Evolutionary conservation across 306 rosid species (phyloP).

Genomic region (Fragaria ananassa): DNA sequence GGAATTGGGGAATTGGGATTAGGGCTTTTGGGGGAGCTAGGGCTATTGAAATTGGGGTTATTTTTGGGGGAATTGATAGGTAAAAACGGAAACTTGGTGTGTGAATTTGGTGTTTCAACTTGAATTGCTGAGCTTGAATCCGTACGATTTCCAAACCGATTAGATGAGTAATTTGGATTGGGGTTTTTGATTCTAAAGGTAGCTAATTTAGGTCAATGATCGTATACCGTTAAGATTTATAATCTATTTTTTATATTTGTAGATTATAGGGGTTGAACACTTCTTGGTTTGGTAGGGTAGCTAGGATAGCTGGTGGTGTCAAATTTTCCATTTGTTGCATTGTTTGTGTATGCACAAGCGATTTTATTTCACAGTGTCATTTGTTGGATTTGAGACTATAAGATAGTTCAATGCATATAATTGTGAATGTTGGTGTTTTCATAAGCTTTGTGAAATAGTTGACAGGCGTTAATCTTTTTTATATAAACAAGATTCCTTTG

Average conservation of each 20-base stretch:
- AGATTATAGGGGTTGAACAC: background rate
- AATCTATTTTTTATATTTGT: background rate
- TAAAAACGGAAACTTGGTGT: background rate
- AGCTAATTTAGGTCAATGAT: background rate
- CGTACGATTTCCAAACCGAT: background rate
- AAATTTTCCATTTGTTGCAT: background rate
- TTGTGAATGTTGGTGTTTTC: constrained; percentile 3
- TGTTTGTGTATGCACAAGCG: background rate
- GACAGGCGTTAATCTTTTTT: background rate
- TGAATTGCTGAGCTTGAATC: background rate
- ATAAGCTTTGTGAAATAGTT: background rate
- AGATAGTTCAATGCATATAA: background rate
- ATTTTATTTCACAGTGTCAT: background rate
- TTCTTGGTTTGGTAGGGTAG: background rate
- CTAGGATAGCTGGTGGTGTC: background rate
- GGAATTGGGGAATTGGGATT: constrained; percentile 28
- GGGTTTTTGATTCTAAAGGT: background rate
- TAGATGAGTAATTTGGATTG: background rate
- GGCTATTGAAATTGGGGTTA: constrained; percentile 1
- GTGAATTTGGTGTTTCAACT: background rate
- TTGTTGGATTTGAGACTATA: background rate
- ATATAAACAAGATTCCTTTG: background rate
- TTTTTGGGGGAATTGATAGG: background rate
- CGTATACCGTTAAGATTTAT: background rate
- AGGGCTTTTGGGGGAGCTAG: constrained; percentile 29